Percentiles rank a stretch among this genome's conserved stretches.
phyloP scores from a whole-genome alignment of 2,329 filamentous ascomycete genomes.

The Nemania diffusa region DNA sequence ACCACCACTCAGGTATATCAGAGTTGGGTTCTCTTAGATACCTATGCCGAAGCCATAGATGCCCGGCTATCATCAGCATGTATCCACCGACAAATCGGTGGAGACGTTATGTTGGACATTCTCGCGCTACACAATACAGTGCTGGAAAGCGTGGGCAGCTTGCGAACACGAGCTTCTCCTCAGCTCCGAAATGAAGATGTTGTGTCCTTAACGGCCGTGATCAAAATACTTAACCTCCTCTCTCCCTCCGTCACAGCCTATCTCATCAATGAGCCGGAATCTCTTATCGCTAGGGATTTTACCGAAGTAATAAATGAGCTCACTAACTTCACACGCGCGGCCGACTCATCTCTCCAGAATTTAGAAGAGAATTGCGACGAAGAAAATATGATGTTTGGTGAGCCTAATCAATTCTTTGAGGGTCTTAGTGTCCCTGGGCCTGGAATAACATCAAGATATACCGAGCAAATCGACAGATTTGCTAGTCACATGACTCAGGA shows the following conservation, averaged over 20 bases:
- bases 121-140: constrained; percentile 49
- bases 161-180: constrained; percentile 37
- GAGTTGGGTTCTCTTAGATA: constrained; percentile 61
- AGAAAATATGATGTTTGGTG: constrained; percentile 23
- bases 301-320: constrained; percentile 34
- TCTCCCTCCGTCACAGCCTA: constrained; percentile 45
- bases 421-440: constrained; percentile 27
- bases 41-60: constrained; percentile 59
- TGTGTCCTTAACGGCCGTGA: constrained; percentile 39
- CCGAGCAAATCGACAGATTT: constrained; percentile 54
- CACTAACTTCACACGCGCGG: constrained; percentile 43
- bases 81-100: constrained; percentile 53
- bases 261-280: constrained; percentile 43
- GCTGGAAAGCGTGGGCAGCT: constrained; percentile 44
- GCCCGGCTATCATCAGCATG: constrained; percentile 50
- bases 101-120: constrained; percentile 50
- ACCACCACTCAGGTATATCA: constrained; percentile 50
- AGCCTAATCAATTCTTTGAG: constrained; percentile 41
- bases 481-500: constrained; percentile 57
- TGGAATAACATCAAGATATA: constrained; percentile 29
- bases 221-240: constrained; percentile 45
- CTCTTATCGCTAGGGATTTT: constrained; percentile 34
- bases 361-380: constrained; percentile 25
- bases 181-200: constrained; percentile 43
- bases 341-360: constrained; percentile 39